These are phyloP conservation scores for Fusarium haematococcum DNA, from an alignment of 2,329 filamentous ascomycete species.

Conservation along the genomic window DNA sequence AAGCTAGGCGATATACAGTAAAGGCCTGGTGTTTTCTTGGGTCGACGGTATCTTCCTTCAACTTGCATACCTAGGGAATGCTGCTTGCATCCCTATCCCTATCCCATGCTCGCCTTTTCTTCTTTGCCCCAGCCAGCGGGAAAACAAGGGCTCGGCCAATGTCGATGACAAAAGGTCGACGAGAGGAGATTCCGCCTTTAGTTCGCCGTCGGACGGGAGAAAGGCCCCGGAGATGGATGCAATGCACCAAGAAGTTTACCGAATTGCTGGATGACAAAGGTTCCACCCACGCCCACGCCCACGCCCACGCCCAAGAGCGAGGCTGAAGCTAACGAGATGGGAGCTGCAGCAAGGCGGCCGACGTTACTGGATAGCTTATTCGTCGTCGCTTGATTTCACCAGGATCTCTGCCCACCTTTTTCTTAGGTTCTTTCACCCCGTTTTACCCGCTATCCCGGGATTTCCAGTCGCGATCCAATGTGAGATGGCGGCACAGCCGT, in stretches of 20 bases:
- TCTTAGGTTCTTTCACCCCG: background rate
- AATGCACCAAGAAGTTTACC: background rate
- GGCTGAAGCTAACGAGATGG: slow-evolving; percentile 27
- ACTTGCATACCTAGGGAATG: background rate
- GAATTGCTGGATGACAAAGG: slow-evolving; percentile 23
- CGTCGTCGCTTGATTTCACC: slow-evolving; percentile 12
- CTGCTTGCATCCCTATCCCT: background rate
- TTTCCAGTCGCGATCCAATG: background rate
- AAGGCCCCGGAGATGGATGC: background rate
- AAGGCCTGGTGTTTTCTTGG: slow-evolving; percentile 19
- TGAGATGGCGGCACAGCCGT: slow-evolving; percentile 9
- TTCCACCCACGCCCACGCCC: slow-evolving; percentile 24
- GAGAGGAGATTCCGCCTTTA: background rate
- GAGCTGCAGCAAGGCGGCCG: slow-evolving; percentile 37
- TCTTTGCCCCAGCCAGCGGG: background rate
- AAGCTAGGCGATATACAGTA: slow-evolving; percentile 24
- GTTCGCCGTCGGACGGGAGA: background rate
- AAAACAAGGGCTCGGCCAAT: background rate
- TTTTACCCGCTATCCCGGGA: slow-evolving; percentile 26
- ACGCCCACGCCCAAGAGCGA: slow-evolving; percentile 6
- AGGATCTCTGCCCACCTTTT: background rate
- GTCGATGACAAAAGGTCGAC: background rate
- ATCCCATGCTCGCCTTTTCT: background rate
- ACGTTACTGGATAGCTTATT: slow-evolving; percentile 30
- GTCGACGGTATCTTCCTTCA: background rate